Percentiles rank a stretch among this genome's conserved stretches.
These are phyloP conservation scores for Phytopythium kandeliae DNA, from an alignment of 352 stramenopile genomes.

Conservation along the genomic window DNA sequence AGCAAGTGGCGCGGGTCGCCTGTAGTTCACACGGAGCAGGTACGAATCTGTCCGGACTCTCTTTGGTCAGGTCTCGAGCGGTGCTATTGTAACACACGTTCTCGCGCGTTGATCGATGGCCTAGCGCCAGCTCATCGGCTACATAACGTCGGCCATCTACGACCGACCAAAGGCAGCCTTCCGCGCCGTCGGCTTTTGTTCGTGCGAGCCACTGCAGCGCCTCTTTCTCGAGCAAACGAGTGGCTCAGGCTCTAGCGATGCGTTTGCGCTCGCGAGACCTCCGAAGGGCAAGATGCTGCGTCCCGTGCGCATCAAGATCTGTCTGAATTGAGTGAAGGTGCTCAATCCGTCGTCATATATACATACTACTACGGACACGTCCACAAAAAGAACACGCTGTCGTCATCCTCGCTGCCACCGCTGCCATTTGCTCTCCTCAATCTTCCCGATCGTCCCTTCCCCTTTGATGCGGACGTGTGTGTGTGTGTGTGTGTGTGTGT, in stretches of 20 bases:
- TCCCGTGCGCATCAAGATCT: slow-evolving; percentile 25
- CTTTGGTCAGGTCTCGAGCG: slow-evolving; percentile 5
- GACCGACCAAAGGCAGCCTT: slow-evolving; percentile 65
- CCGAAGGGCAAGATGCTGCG: slow-evolving; percentile 44
- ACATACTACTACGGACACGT: slow-evolving; percentile 14
- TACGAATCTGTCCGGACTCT: slow-evolving; percentile 3
- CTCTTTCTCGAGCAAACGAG: slow-evolving; percentile 28
- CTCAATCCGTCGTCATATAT: too few species aligned
- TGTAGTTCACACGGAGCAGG: slow-evolving; percentile 14
- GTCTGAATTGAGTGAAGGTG: background rate
- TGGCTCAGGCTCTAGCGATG: slow-evolving; percentile 4
- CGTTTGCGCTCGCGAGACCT: slow-evolving; percentile 45
- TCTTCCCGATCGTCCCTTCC: background rate
- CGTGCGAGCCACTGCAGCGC: slow-evolving; percentile 53
- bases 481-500: too few species aligned
- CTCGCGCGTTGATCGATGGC: slow-evolving; percentile 2
- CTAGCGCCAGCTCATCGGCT: slow-evolving; percentile 45
- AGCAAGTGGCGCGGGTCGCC: slow-evolving; percentile 30
- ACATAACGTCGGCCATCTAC: slow-evolving; percentile 73
- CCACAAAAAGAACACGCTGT: background rate
- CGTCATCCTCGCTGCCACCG: too few species aligned
- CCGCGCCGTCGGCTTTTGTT: slow-evolving; percentile 58
- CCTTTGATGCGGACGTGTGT: background rate
- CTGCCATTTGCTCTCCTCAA: too few species aligned
- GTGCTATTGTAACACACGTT: too few species aligned